Evolutionary conservation across 78 protist genomes (phyloP), one percentile per base, ranked within the genome.

Genomic region (Tieghemostelium lacteum): DNA sequence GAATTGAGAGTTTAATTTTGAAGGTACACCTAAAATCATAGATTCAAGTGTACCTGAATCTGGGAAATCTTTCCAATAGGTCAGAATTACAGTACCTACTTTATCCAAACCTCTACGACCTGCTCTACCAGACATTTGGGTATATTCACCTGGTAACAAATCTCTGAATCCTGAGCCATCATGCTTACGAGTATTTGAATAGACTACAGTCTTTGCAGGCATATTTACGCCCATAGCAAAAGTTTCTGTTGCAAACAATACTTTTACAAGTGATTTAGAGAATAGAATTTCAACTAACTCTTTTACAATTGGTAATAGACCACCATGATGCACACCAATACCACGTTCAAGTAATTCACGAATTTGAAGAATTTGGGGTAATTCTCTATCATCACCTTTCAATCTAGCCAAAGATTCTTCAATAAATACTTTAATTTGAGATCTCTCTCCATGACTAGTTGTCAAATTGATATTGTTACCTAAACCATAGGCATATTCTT

Each of bases 151-250:
- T 1, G 98, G 92, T 0, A 70, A 36, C 5, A 97, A 60, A 37
- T 95, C 88, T 33, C 98, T 65, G 60, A 87, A 72, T 17, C 31
- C 40, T 2, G 22, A 24, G n/a, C 99, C 99, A 63, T 98, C 99
- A 52, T 73, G 95, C 76, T 98, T 98, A 42, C 93, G 55, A 26
- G 77, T n/a, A 33, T 64, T 16, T 22, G 61, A 74, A 78, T 98
- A 98, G 1, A 98, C 98, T 19, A 98, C 99, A 1, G 97, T 87
- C 16, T 94, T 66, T 2, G 99, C 98, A 3, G 99, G 99, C 99
- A 98, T 96, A 86, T 99, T 99, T 26, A 99, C 98, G 1, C 99
- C 99, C 99, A 99, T 98, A 16, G 99, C 99, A 77, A 99, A 98
- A 12, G 99, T 99, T 85, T 98, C 99, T 0, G 99, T 99, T 19